Evolutionary conservation across 2,329 filamentous ascomycete species (phyloP).

Genomic region (Gnomoniopsis sp.): DNA sequence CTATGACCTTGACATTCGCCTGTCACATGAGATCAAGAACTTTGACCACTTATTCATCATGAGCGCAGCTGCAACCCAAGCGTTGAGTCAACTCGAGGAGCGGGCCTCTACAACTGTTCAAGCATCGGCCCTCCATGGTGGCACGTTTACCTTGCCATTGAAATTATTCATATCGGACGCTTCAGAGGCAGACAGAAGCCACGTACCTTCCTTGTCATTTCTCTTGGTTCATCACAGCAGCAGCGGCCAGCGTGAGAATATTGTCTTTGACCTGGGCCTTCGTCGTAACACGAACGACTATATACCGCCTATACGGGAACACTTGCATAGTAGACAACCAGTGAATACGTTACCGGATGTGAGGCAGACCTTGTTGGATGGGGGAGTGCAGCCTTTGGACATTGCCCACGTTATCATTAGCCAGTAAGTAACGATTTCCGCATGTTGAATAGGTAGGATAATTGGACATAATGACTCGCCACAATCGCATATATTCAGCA

Average conservation of each 20-base stretch:
- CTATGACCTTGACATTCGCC: too few relatives aligned
- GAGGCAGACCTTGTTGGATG: constrained; percentile 31
- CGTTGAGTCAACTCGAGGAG: constrained; percentile 2
- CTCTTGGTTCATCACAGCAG: constrained; percentile 42
- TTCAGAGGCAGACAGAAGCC: constrained; percentile 37
- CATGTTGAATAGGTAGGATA: background rate
- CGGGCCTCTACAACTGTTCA: constrained; percentile 22
- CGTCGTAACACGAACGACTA: constrained; percentile 43
- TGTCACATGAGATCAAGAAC: too few relatives aligned
- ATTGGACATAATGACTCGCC: too few relatives aligned
- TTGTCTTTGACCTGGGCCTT: constrained; percentile 54
- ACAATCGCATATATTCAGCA: too few relatives aligned
- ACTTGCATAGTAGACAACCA: constrained; percentile 43
- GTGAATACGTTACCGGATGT: constrained; percentile 41
- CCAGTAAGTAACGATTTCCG: constrained; percentile 28
- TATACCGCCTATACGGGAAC: constrained; percentile 37
- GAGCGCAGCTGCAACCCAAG: background rate
- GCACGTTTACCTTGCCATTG: constrained; percentile 44
- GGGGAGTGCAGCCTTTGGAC: constrained; percentile 15
- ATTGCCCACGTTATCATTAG: constrained; percentile 39
- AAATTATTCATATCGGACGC: constrained; percentile 42
- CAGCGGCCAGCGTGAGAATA: constrained; percentile 27
- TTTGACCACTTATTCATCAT: background rate
- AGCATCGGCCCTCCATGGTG: constrained; percentile 35
- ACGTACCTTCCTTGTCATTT: constrained; percentile 52